A percentile compares a stretch with the other conserved stretches of the same genome.
phyloP scores from a whole-genome alignment of 306 rosid genomes.

The Corylus americana region DNA sequence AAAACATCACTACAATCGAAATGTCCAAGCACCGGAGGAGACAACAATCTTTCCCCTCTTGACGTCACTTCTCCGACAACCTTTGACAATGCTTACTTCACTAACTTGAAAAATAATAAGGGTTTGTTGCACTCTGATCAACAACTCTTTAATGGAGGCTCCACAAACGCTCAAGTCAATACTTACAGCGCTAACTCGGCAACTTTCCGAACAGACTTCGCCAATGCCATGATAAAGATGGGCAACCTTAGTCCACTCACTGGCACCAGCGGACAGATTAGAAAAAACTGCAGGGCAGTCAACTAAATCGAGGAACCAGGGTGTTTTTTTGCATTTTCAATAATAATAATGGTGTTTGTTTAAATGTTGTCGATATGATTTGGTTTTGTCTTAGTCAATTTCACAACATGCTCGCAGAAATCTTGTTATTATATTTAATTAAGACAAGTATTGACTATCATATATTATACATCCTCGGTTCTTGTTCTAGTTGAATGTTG shows the following conservation, averaged over 20 bases:
- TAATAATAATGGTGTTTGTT: too few species aligned
- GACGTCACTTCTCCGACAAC: not conserved
- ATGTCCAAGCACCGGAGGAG: constrained; percentile 42
- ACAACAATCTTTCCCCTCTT: constrained; percentile 17
- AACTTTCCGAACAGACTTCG: constrained; percentile 31
- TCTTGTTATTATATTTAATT: too few species aligned
- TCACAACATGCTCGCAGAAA: too few species aligned
- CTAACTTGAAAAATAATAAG: constrained; percentile 17
- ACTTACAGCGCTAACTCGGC: constrained; percentile 2
- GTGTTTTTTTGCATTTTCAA: not conserved
- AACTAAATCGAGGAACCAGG: constrained; percentile 3
- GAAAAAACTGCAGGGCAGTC: constrained; percentile 28
- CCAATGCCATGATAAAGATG: constrained; percentile 34
- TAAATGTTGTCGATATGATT: too few species aligned
- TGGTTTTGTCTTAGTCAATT: too few species aligned
- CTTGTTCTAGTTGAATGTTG: too few species aligned
- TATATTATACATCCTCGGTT: too few species aligned
- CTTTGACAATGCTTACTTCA: constrained; percentile 32
- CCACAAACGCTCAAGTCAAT: constrained; percentile 30
- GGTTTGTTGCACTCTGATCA: constrained; percentile 44
- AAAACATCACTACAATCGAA: constrained; percentile 15
- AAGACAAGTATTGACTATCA: too few species aligned
- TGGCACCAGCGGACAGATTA: constrained; percentile 31
- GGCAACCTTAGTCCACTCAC: constrained; percentile 48
- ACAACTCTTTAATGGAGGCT: constrained; percentile 32